Evolutionary conservation across 176 grass and related monocot genomes (phyloP).

Genomic region (Metroxylon sagu): DNA sequence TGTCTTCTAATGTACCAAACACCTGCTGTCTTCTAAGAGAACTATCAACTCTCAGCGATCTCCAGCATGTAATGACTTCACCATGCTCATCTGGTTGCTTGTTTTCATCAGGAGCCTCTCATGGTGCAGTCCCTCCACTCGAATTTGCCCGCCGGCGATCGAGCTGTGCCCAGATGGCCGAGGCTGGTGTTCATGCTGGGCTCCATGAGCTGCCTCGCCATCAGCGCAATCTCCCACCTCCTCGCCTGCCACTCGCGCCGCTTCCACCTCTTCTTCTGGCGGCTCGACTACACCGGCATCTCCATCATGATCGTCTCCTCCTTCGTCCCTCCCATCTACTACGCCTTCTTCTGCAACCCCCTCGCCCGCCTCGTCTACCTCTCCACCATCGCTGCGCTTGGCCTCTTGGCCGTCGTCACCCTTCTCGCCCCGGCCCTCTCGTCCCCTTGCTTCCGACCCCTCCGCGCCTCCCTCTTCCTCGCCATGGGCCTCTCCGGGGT

Average conservation of each 20-base stretch:
- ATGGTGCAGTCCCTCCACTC: not conserved
- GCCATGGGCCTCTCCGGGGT: conserved; percentile 85
- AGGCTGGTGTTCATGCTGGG: conserved; percentile 13
- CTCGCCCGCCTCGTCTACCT: conserved; percentile 2
- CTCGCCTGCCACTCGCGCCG: conserved; percentile 16
- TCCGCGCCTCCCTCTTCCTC: conserved; percentile 66
- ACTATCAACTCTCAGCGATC: no score
- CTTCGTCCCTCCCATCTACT: conserved; percentile 19
- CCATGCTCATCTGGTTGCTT: not conserved
- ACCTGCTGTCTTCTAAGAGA: no score
- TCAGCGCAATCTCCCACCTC: conserved; percentile 15
- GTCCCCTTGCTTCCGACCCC: conserved; percentile 41
- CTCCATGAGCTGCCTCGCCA: conserved; percentile 12
- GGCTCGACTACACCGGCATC: conserved; percentile 18
- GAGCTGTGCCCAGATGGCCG: conserved; percentile 13
- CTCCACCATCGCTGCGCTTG: conserved; percentile 6
- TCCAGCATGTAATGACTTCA: not conserved
- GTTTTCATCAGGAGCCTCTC: not conserved
- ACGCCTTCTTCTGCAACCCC: conserved; percentile 9
- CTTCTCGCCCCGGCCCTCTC: conserved; percentile 11
- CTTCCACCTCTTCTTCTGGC: conserved; percentile 16
- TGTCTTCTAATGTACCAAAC: no score
- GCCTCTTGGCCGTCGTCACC: conserved; percentile 7
- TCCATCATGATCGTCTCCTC: conserved; percentile 19
- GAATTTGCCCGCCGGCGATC: not conserved